Base-by-base conservation (phyloP, 1,284 basidiomycete genomes). In the Tylopilus sp. region DNA sequence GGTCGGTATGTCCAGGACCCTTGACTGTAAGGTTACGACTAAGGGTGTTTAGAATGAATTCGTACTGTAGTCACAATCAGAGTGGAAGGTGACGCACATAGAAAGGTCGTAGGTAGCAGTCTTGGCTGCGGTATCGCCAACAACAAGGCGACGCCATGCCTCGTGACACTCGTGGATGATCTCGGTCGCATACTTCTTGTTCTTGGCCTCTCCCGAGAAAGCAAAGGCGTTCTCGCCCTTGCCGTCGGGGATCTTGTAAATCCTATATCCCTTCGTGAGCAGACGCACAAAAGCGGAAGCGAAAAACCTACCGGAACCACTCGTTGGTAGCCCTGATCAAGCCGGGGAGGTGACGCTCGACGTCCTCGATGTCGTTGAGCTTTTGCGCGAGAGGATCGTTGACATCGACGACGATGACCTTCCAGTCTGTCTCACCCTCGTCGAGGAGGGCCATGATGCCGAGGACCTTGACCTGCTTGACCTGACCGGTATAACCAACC, bases 391-490 rank as follows among this genome's bases (percentile, higher is more conserved):
- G 91, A 58, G 98, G 98, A 81, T 99, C 98, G 77, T 93, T 91
- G 74, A 99, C 89, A 80, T 99, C 98, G 72, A 99, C 96, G 78
- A 98, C 98, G 79, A 98, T 90, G 84, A 98, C 94, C 84, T 98
- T 98, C 96, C 96, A 98, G 87, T 98, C 96, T 73, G 96, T 98
- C 86, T 98, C 96, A 74, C 96, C 96, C 81, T 98, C 96, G 78
- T 98, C 96, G 72, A 98, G 91, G 65, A 99, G 89, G 62, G 98
- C 98, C 97, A 99, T 99, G 88, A 99, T 98, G 73, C 98, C 98
- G 78, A 99, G 95, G 70, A 99, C 95, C 87, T 99, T 99, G 90
- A 99, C 98, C 84, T 99, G 98, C 87, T 99, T 99, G 82, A 99
- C 90, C 84, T 99, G 97, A 69, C 98, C 98, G 69, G 93, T 91